These are phyloP conservation scores for Rhizopogon salebrosus DNA, from an alignment of 768 basidiomycete species.

Conservation along the genomic window DNA sequence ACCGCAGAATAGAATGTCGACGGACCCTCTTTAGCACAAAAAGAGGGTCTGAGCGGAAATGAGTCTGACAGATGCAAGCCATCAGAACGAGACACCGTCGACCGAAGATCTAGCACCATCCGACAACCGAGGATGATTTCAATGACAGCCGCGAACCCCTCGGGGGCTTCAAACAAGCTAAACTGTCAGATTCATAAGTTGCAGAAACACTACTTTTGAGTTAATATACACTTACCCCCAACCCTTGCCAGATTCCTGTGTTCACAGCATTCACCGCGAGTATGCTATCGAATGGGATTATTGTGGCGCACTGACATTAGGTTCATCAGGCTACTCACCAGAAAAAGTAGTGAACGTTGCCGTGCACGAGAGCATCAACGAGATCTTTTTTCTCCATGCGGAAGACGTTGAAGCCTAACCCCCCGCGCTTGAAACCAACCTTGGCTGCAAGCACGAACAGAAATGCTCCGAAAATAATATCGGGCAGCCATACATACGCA, in stretches of 20 bases:
- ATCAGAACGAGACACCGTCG: background rate
- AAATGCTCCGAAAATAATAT: background rate
- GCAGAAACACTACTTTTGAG: too few relatives aligned
- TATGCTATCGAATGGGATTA: background rate
- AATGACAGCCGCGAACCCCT: background rate
- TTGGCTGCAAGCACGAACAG: background rate
- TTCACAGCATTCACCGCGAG: background rate
- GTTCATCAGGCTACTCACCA: background rate
- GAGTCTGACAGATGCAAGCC: background rate
- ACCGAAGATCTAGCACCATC: background rate
- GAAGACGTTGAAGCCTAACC: background rate
- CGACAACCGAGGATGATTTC: background rate
- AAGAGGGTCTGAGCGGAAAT: background rate
- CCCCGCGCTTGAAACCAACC: background rate
- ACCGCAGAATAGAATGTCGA: background rate
- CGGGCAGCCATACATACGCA: background rate
- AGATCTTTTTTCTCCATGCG: background rate
- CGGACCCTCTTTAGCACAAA: background rate
- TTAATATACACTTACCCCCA: background rate
- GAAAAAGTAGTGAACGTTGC: background rate
- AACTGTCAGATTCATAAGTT: background rate
- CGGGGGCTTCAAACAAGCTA: background rate
- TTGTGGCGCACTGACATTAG: background rate
- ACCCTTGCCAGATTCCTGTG: background rate
- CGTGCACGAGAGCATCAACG: background rate